These are phyloP conservation scores for Lipomyces spencermartinsiae DNA, from an alignment of 805 yeast species.

Conservation along the genomic window DNA sequence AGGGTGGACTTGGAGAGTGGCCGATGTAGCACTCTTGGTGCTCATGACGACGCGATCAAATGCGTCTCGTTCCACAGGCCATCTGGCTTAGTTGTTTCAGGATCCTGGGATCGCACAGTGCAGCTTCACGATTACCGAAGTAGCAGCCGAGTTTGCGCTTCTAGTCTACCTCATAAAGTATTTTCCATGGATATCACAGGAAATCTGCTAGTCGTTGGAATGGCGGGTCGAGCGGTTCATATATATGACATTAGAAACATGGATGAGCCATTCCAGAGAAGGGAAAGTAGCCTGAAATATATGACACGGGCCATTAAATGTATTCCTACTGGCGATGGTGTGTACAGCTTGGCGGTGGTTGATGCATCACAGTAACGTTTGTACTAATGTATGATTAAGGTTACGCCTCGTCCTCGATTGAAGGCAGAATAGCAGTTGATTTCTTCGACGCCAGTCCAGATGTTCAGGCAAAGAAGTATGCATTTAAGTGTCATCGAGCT, in stretches of 20 bases:
- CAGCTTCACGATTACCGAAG: slow-evolving; percentile 55
- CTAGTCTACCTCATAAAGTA: slow-evolving; percentile 56
- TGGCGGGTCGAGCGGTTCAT: slow-evolving; percentile 59
- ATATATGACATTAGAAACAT: slow-evolving; percentile 63
- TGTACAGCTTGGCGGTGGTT: slow-evolving; percentile 43
- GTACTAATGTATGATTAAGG: slow-evolving; percentile 18
- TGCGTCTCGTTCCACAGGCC: slow-evolving; percentile 43
- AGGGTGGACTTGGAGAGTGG: slow-evolving; percentile 59
- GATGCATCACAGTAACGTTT: background rate
- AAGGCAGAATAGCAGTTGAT: slow-evolving; percentile 81
- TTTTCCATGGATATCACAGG: slow-evolving; percentile 65
- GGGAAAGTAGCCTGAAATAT: slow-evolving; percentile 70
- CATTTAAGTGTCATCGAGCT: slow-evolving; percentile 80
- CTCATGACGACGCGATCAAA: slow-evolving; percentile 54
- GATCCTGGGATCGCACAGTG: slow-evolving; percentile 67
- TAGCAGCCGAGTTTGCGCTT: slow-evolving; percentile 28
- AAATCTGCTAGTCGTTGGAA: slow-evolving; percentile 58
- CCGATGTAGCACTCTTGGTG: slow-evolving; percentile 40
- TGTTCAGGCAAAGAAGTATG: slow-evolving; percentile 59
- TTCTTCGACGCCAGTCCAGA: slow-evolving; percentile 59
- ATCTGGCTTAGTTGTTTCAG: slow-evolving; percentile 53
- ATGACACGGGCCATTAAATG: slow-evolving; percentile 65
- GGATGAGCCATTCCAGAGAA: slow-evolving; percentile 53
- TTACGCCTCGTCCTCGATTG: slow-evolving; percentile 70
- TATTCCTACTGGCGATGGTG: slow-evolving; percentile 61